These are phyloP conservation scores for Fusarium anthophilum DNA, from an alignment of 2,329 filamentous ascomycete species.

Conservation along the genomic window DNA sequence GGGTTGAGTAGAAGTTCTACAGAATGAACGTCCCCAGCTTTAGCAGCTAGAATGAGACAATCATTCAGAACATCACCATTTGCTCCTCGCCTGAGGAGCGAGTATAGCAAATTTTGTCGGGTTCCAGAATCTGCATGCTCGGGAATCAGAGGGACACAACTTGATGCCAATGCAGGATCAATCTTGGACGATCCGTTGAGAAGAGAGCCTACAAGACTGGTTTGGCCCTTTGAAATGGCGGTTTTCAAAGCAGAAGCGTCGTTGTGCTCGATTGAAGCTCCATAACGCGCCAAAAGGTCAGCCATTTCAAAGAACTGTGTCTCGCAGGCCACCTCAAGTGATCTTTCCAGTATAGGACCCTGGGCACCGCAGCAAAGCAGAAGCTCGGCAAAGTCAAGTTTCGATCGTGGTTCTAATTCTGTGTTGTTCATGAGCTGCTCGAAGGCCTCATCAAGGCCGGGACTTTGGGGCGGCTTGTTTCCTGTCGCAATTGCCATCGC, in stretches of 20 bases:
- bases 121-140: slow-evolving; percentile 57
- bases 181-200: slow-evolving; percentile 56
- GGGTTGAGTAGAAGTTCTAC: slow-evolving; percentile 61
- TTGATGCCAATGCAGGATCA: slow-evolving; percentile 57
- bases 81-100: slow-evolving; percentile 62
- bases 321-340: slow-evolving; percentile 59
- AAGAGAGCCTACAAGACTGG: slow-evolving; percentile 58
- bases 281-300: slow-evolving; percentile 60
- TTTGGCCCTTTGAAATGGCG: slow-evolving; percentile 56
- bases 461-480: slow-evolving; percentile 59
- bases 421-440: slow-evolving; percentile 56
- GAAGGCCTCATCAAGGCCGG: slow-evolving; percentile 62
- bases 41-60: slow-evolving; percentile 59
- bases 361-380: slow-evolving; percentile 67
- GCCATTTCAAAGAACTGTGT: slow-evolving; percentile 65
- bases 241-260: slow-evolving; percentile 60
- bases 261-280: slow-evolving; percentile 64
- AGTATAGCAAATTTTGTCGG: slow-evolving; percentile 54
- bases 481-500: slow-evolving; percentile 64
- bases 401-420: slow-evolving; percentile 58
- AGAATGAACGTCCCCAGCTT: slow-evolving; percentile 58
- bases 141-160: slow-evolving; percentile 60
- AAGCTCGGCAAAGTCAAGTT: slow-evolving; percentile 62
- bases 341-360: slow-evolving; percentile 59
- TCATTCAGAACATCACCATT: slow-evolving; percentile 58